Percentiles rank a stretch among this genome's conserved stretches.
These are phyloP conservation scores for Pisolithus orientalis DNA, from an alignment of 768 basidiomycete genomes.

Conservation along the genomic window DNA sequence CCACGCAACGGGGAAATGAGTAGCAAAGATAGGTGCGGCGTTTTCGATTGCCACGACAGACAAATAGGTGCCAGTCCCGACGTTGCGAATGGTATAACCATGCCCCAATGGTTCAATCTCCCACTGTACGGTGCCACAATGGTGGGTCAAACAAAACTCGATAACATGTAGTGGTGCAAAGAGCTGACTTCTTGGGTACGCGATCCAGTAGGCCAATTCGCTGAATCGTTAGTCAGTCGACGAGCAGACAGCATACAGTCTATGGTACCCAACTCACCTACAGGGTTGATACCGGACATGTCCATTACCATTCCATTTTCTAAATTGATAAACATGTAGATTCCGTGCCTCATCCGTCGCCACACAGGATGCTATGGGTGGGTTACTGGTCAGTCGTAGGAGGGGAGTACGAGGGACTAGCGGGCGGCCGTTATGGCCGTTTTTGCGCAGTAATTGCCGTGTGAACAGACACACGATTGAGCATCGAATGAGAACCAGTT, in stretches of 20 bases:
- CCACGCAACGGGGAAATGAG: slow-evolving; percentile 2
- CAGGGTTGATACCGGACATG: not conserved
- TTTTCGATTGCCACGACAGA: not conserved
- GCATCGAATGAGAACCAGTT: no score
- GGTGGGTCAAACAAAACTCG: no score
- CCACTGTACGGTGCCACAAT: not conserved
- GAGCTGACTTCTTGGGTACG: not conserved
- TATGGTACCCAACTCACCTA: not conserved
- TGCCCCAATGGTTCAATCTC: not conserved
- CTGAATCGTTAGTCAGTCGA: not conserved
- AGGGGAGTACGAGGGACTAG: no score
- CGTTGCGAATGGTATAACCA: slow-evolving; percentile 4
- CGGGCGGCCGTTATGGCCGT: no score
- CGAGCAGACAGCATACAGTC: not conserved
- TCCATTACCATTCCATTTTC: not conserved
- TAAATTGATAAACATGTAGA: not conserved
- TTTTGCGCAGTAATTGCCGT: no score
- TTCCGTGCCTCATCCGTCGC: not conserved
- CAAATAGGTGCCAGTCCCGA: not conserved
- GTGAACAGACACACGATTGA: no score
- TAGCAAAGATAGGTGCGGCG: not conserved
- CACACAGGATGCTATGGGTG: not conserved
- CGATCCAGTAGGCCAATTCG: not conserved
- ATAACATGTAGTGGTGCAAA: not conserved
- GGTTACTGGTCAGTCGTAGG: no score